Conservation (phyloP, 306 rosid genomes). For the Citrullus mucosospermus region DNA sequence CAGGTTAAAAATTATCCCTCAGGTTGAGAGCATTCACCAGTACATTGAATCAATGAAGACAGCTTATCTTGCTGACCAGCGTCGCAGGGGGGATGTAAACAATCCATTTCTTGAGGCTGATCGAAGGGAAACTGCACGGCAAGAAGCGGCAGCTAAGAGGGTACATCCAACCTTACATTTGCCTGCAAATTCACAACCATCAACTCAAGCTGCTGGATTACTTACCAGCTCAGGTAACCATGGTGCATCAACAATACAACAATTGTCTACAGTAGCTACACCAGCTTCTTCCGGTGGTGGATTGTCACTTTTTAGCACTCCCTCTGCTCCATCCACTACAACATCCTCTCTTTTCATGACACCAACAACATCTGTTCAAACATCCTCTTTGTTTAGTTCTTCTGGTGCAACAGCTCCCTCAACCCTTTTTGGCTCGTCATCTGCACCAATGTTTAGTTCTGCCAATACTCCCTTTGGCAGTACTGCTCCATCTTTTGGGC, state of each 20-base stretch:
- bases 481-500: conserved; percentile 39
- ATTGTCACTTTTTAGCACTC: conserved; percentile 57
- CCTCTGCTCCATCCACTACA: conserved; percentile 58
- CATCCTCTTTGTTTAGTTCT: conserved; percentile 42
- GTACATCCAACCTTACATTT: conserved; percentile 82
- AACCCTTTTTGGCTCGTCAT: conserved; percentile 45
- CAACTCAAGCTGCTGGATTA: conserved; percentile 79
- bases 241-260: conserved; percentile 34
- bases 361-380: conserved; percentile 55
- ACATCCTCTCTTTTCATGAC: conserved; percentile 58
- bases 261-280: conserved; percentile 36
- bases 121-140: conserved; percentile 92
- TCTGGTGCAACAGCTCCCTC: conserved; percentile 54
- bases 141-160: conserved; percentile 88
- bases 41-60: conserved; percentile 86
- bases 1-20: conserved; percentile 14
- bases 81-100: conserved; percentile 64
- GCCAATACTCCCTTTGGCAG: conserved; percentile 52
- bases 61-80: conserved; percentile 79
- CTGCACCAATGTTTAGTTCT: conserved; percentile 43
- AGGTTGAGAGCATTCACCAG: conserved; percentile 96
- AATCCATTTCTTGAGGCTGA: conserved; percentile 97
- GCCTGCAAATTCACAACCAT: conserved; percentile 68
- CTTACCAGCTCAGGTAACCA: conserved; percentile 57
- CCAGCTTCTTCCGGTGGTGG: conserved; percentile 64